Conservation (phyloP, 176 grass and related monocot genomes). For the Guadua angustifolia region DNA sequence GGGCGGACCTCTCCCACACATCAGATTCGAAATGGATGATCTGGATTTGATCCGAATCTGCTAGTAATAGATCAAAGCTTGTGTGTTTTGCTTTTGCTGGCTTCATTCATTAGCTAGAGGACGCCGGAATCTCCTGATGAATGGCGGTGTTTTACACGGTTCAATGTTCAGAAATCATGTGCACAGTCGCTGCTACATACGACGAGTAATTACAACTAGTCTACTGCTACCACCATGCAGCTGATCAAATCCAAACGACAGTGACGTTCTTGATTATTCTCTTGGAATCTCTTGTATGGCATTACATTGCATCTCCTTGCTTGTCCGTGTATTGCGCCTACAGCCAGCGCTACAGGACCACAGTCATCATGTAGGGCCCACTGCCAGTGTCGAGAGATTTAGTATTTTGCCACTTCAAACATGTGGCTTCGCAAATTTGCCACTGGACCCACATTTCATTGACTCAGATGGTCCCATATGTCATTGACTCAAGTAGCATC, state of each 20-base stretch:
- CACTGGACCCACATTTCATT: too few relatives aligned
- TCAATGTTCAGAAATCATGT: neutral
- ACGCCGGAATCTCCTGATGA: neutral
- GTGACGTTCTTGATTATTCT: neutral
- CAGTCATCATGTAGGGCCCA: neutral
- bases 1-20: neutral
- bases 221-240: neutral
- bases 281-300: neutral
- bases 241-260: constrained; percentile 6
- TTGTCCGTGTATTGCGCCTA: neutral
- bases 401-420: too few relatives aligned
- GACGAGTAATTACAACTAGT: neutral
- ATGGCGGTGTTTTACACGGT: neutral
- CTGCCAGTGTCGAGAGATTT: too few relatives aligned
- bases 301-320: neutral
- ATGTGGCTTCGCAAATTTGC: too few relatives aligned
- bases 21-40: neutral
- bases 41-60: neutral
- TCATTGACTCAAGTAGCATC: too few relatives aligned
- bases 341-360: too few relatives aligned
- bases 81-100: neutral
- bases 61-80: neutral
- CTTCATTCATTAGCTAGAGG: neutral
- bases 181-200: neutral
- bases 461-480: too few relatives aligned